These are phyloP conservation scores for Basipetospora sp. DNA, from an alignment of 2,329 filamentous ascomycete genomes.

Conservation along the genomic window DNA sequence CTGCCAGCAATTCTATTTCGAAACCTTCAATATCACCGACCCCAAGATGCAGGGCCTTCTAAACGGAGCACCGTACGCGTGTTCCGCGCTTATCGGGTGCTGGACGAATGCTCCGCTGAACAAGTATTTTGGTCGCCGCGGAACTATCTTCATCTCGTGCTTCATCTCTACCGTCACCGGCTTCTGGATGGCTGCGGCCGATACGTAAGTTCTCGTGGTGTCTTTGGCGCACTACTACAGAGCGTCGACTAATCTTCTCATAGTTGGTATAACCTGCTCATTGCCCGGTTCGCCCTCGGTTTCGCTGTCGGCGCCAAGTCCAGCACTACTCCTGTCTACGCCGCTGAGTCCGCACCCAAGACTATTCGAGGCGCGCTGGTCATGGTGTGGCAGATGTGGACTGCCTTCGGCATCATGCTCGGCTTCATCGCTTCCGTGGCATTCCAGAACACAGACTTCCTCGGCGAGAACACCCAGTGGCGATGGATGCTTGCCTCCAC, in stretches of 20 bases:
- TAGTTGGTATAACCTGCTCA: constrained; percentile 21
- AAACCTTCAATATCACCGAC: constrained; percentile 19
- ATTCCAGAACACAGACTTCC: constrained; percentile 10
- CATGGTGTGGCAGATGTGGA: constrained; percentile 22
- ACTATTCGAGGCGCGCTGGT: constrained; percentile 7
- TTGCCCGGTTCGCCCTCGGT: constrained; percentile 21
- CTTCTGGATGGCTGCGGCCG: constrained; percentile 40
- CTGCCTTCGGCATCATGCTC: constrained; percentile 24
- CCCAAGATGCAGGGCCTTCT: constrained; percentile 37
- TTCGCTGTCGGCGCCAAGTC: constrained; percentile 19
- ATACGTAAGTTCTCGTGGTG: constrained; percentile 35
- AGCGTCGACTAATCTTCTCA: too few relatives aligned
- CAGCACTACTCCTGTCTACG: constrained; percentile 15
- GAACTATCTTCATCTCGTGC: constrained; percentile 50
- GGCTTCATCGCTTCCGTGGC: constrained; percentile 25
- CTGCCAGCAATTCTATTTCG: constrained; percentile 21
- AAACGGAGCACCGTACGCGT: constrained; percentile 40
- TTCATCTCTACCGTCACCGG: constrained; percentile 34
- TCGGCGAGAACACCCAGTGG: constrained; percentile 15
- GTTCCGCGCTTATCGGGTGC: constrained; percentile 26
- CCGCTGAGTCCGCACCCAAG: constrained; percentile 18
- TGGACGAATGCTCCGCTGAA: constrained; percentile 33
- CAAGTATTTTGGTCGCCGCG: constrained; percentile 45
- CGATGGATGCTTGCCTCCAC: constrained; percentile 33
- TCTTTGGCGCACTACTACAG: too few relatives aligned